These are phyloP conservation scores for Ascochyta viciae-villosae DNA, from an alignment of 2,329 filamentous ascomycete genomes.

Conservation along the genomic window DNA sequence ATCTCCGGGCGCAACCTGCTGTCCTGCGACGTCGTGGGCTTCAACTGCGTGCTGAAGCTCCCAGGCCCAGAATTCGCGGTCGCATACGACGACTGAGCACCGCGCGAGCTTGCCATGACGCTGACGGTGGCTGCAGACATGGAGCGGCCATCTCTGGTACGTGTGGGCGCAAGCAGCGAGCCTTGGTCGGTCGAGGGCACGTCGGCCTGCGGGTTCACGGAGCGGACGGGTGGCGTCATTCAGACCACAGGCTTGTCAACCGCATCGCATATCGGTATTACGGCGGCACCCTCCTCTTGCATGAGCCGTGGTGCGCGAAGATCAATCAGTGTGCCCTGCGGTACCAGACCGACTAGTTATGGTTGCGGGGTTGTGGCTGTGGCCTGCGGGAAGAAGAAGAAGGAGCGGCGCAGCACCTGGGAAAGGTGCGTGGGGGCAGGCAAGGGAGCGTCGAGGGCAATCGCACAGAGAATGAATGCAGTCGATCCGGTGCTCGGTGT, in stretches of 20 bases:
- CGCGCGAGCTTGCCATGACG: conserved; percentile 68
- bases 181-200: conserved; percentile 45
- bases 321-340: conserved; percentile 23
- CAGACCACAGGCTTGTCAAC: conserved; percentile 47
- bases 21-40: conserved; percentile 71
- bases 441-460: conserved; percentile 18
- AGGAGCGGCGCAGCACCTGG: conserved; percentile 19
- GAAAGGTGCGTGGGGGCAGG: conserved; percentile 14
- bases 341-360: conserved; percentile 18
- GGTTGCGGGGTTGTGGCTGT: conserved; percentile 27
- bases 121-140: conserved; percentile 58
- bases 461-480: conserved; percentile 16
- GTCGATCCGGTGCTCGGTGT: conserved; percentile 1
- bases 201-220: conserved; percentile 49
- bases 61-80: conserved; percentile 71
- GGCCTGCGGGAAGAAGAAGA: conserved; percentile 16
- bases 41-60: conserved; percentile 89
- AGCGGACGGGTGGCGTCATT: conserved; percentile 52
- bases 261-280: conserved; percentile 46
- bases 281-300: conserved; percentile 40
- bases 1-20: conserved; percentile 65
- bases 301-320: conserved; percentile 38
- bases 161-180: conserved; percentile 53
- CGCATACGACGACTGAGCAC: conserved; percentile 67
- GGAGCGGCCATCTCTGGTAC: conserved; percentile 62